Evolutionary conservation across 2,329 filamentous ascomycete species (phyloP).

Genomic region (Aspergillus pseudotamarii): DNA sequence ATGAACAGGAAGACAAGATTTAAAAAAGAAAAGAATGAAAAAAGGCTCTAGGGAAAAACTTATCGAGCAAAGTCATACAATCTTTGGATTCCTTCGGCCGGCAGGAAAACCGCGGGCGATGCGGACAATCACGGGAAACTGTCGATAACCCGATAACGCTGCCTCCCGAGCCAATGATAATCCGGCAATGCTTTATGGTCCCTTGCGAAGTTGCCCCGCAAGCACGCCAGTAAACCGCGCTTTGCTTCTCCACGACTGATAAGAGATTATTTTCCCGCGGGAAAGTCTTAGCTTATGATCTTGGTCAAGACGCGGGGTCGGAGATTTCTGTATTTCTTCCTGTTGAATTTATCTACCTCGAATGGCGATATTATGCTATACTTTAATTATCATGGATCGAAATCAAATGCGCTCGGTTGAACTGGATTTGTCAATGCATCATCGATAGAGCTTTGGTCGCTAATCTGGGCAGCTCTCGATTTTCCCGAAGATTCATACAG

Average conservation of each 20-base stretch:
- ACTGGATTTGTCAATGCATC: background rate
- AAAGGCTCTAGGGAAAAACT: conserved; percentile 1
- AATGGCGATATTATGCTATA: background rate
- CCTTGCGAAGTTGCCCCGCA: conserved; percentile 1
- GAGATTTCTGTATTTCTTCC: background rate
- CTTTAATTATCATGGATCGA: background rate
- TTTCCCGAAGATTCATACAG: no score
- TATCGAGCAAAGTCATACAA: conserved; percentile 1
- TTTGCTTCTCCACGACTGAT: conserved; percentile 8
- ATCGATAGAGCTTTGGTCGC: background rate
- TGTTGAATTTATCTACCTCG: background rate
- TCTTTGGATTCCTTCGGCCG: conserved; percentile 3
- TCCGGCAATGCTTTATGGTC: background rate
- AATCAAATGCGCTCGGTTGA: background rate
- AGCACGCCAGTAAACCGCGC: conserved; percentile 8
- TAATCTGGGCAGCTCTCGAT: background rate
- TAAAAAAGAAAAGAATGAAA: conserved; percentile 7
- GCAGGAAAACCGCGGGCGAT: conserved; percentile 23
- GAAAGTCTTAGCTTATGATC: conserved; percentile 10
- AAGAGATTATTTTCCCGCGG: conserved; percentile 18
- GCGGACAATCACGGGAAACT: conserved; percentile 21
- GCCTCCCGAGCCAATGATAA: conserved; percentile 13
- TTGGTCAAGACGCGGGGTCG: background rate
- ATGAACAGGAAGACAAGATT: conserved; percentile 9
- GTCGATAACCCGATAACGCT: conserved; percentile 18